Conservation (phyloP, 1,139 yeast species). For the Groenewaldozyma sp. region DNA sequence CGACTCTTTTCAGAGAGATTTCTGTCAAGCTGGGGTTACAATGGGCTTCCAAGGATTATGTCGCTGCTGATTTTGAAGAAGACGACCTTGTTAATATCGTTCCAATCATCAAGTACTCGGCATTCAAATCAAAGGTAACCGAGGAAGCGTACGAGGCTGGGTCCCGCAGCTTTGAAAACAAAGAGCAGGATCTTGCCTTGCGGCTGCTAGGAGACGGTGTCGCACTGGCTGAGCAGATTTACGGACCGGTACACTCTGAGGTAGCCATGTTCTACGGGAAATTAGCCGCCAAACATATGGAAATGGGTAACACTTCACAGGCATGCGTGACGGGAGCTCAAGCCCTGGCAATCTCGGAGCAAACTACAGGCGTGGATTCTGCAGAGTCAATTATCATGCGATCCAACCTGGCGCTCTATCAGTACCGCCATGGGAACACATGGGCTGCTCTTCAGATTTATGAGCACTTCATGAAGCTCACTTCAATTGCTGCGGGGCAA, state of each 20-base stretch:
- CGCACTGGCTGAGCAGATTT: constrained; percentile 69
- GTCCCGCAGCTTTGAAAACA: constrained; percentile 24
- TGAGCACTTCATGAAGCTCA: constrained; percentile 49
- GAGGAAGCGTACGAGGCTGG: constrained; percentile 69
- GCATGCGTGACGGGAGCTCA: constrained; percentile 66
- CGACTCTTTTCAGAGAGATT: constrained; percentile 57
- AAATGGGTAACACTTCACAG: constrained; percentile 45
- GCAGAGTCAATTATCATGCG: constrained; percentile 65
- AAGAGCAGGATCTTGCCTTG: constrained; percentile 28
- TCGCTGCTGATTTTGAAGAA: constrained; percentile 27
- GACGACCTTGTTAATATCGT: constrained; percentile 57
- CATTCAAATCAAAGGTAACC: constrained; percentile 55
- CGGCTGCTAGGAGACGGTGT: constrained; percentile 59
- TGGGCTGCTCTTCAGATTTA: constrained; percentile 56
- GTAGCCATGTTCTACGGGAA: constrained; percentile 63
- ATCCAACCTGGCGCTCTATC: constrained; percentile 67
- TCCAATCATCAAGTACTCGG: constrained; percentile 67
- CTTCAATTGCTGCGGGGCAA: constrained; percentile 44
- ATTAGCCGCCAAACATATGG: constrained; percentile 60
- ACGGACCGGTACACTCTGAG: constrained; percentile 72
- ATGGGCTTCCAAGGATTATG: constrained; percentile 54
- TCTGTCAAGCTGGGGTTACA: constrained; percentile 81
- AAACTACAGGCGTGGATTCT: constrained; percentile 74
- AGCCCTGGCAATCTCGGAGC: constrained; percentile 66
- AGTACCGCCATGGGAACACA: constrained; percentile 50